Base-by-base conservation (phyloP, 495 filamentous ascomycete species). In the Xylona heveae region DNA sequence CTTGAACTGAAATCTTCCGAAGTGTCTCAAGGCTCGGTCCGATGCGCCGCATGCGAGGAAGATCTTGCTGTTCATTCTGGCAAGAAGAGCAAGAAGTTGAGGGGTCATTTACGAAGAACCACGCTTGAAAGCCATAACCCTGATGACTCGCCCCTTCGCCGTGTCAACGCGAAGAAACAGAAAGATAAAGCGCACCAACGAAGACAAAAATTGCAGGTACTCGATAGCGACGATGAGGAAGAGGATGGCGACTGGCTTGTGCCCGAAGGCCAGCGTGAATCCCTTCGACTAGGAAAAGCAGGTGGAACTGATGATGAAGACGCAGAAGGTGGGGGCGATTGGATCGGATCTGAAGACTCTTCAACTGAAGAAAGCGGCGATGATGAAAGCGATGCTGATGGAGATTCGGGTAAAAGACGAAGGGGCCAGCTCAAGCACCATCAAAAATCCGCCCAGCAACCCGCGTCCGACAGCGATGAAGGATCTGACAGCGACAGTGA, bases 301-400 rank as follows among this genome's bases (percentile, higher is more conserved):
- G 82, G 80, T 12, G 82, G 77, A 8, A 65, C 62, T 4, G 80
- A 84, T 25, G 82, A 92, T 41, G 82, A 91, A 44, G 60, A 91
- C 53, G 66, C 74, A 12, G 82, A 93, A 42, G 81, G 80, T 18
- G 78, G 74, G 14, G 83, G 80, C 12, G 75, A 85, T 33, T 76
- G 68, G 50, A 54, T 93, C 18, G 59, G 57, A 19, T 74, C 74
- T 4, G 70, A 74, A 14, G 78, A 74, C 38, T 42, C 39, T 2
- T 23, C 17, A 14, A 14, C n/a, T n/a, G 61, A 35, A 10, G 30
- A 42, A 3, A 18, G 21, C 2, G 24, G 55, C 18, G 54, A 58
- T 13, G 57, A 61, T 15, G 59, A 54, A 12, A 64, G 61, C 24
- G 64, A 66, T 13, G 54, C 57, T 2, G 62, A 62, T 17, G 50